Conservation (phyloP, 2,329 filamentous ascomycete species). For the Zymoseptoria pseudotritici region DNA sequence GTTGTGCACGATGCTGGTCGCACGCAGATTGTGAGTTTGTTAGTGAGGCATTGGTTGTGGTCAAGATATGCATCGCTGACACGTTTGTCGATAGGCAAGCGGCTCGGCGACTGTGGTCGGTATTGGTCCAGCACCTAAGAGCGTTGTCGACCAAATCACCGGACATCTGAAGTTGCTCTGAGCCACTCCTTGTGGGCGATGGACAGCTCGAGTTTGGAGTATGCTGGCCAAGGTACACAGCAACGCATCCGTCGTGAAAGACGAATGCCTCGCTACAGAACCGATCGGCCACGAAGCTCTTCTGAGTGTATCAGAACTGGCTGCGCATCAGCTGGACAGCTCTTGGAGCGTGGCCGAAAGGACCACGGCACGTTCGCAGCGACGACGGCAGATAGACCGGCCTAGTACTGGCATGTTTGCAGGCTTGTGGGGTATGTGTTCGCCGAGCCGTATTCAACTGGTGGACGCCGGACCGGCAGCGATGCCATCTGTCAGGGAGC, state of each 20-base stretch:
- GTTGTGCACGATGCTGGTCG: conserved; percentile 92
- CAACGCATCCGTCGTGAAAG: neutral
- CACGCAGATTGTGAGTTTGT: conserved; percentile 63
- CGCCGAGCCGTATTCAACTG: neutral
- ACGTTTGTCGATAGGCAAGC: conserved; percentile 44
- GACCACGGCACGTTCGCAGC: neutral
- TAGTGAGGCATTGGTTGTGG: neutral
- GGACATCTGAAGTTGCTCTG: conserved; percentile 76
- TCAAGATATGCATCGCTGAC: neutral
- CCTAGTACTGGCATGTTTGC: neutral
- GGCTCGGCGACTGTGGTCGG: conserved; percentile 90
- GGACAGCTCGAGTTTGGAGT: neutral
- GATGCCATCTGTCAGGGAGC: neutral
- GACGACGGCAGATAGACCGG: neutral
- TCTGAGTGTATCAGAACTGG: neutral
- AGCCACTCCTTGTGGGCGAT: conserved; percentile 12
- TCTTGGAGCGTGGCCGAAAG: neutral
- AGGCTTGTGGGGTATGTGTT: neutral
- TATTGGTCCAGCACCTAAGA: conserved; percentile 66
- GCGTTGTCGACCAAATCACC: conserved; percentile 78
- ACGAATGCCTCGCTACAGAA: neutral
- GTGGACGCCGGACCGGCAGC: neutral
- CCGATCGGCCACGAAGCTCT: neutral
- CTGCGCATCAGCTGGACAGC: neutral
- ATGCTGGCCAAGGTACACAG: neutral